Evolutionary conservation across 1,284 basidiomycete genomes (phyloP), one percentile per base, ranked within the genome.

Genomic region (Pseudozyma pruni): DNA sequence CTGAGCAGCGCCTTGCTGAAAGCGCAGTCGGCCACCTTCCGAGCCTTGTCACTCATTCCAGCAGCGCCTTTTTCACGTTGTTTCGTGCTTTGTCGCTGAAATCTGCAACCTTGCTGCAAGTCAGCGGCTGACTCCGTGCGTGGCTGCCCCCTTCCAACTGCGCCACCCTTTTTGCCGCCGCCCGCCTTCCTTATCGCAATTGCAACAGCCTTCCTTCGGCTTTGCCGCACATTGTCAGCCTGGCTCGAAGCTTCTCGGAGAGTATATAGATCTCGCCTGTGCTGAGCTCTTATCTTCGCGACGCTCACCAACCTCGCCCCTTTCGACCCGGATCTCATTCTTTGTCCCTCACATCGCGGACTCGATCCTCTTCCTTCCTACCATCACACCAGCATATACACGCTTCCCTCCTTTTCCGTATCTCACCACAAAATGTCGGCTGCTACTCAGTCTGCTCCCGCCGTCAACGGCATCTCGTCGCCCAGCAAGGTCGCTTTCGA

Each of bases 401-500:
- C 29, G 19, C 9, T 19, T 11, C 17, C 38, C 11, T 14, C 40
- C 35, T 39, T 13, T 16, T 45, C 14, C 8, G 17, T 8, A 19
- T 35, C 10, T 31, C 8, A 8, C 13, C 4, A 29, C 8, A 48
- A 34, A 23, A 72, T 72, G 68, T 67, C 73, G 2, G 68, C 74
- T 34, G 64, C 72, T 45, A 76, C 69, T 40, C 61, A 63, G 27
- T 49, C 59, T 13, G 55, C 71, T 2, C 62, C 71, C 19, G 46
- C 48, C 17, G 44, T 66, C 39, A 69, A 60, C 56, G 67, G 52
- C 55, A 25, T 69, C 35, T 44, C 67, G 41, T 53, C 72, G 29
- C 61, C 59, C 4, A 50, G 64, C 60, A 67, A 67, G 60, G 44
- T 46, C 27, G 57, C 73, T 32, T 57, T 66, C 42, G 63, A 67